A percentile compares a stretch with the other conserved stretches of the same genome.
These are phyloP conservation scores for Aspergillus conjunctus DNA, from an alignment of 495 filamentous ascomycete genomes.

Conservation along the genomic window DNA sequence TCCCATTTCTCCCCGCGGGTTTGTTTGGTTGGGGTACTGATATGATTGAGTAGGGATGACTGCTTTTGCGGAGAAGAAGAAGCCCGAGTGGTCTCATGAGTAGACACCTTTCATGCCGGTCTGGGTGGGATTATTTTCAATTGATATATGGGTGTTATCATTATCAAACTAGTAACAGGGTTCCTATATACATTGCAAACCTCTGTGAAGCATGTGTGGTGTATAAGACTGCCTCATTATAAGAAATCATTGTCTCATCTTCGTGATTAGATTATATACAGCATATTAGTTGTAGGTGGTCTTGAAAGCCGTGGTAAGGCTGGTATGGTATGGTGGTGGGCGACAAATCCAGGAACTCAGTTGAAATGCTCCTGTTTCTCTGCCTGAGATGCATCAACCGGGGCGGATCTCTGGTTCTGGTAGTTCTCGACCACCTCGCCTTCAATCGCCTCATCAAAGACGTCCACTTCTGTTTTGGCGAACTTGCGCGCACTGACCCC, in stretches of 20 bases:
- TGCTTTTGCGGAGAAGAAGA: slow-evolving; percentile 93
- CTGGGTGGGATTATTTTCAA: too few relatives aligned
- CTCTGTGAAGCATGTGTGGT: background rate
- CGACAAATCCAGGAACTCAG: background rate
- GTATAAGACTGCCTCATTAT: slow-evolving; percentile 9
- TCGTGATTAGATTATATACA: slow-evolving; percentile 17
- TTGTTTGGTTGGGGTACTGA: slow-evolving; percentile 21
- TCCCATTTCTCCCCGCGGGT: background rate
- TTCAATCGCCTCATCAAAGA: slow-evolving; percentile 64
- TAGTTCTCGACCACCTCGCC: slow-evolving; percentile 52
- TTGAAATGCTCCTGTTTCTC: slow-evolving; percentile 31
- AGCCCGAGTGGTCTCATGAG: slow-evolving; percentile 86
- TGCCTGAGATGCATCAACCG: slow-evolving; percentile 29
- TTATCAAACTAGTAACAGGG: background rate
- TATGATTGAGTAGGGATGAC: slow-evolving; percentile 64
- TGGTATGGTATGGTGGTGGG: background rate
- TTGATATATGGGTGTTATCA: background rate
- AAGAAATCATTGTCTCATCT: slow-evolving; percentile 16
- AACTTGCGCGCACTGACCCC: slow-evolving; percentile 70
- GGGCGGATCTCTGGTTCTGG: slow-evolving; percentile 31
- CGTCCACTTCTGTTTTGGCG: slow-evolving; percentile 61
- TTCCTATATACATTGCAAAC: background rate
- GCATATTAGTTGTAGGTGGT: background rate
- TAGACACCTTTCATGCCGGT: slow-evolving; percentile 38
- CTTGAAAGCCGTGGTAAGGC: too few relatives aligned